A percentile compares a stretch with the other conserved stretches of the same genome.
Evolutionary conservation across 306 rosid genomes (phyloP).

Genomic region (Acacia melanoxylon): DNA sequence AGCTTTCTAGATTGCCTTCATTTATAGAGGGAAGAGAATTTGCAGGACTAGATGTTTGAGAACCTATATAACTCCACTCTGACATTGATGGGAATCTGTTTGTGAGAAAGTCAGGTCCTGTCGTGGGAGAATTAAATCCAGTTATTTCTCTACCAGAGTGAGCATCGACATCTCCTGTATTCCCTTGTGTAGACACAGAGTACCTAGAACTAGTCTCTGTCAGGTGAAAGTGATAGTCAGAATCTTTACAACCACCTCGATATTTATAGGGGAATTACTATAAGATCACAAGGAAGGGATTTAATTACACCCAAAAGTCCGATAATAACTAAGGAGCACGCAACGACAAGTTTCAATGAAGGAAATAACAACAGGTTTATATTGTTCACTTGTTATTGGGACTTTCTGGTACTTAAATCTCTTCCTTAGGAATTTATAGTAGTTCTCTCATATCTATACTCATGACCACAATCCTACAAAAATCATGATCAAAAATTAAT

Average conservation of each 20-base stretch:
- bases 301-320: no score
- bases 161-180: slow-evolving; percentile 32
- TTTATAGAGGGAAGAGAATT: slow-evolving; percentile 29
- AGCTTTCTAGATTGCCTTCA: slow-evolving; percentile 38
- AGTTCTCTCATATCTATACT: neutral
- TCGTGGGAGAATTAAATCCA: slow-evolving; percentile 34
- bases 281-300: no score
- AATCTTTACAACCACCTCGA: slow-evolving; percentile 8
- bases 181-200: slow-evolving; percentile 35
- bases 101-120: slow-evolving; percentile 33
- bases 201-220: slow-evolving; percentile 45
- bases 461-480: neutral
- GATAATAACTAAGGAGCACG: no score
- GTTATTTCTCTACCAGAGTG: slow-evolving; percentile 40
- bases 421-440: neutral
- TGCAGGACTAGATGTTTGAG: slow-evolving; percentile 41
- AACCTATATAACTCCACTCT: slow-evolving; percentile 45
- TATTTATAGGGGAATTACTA: no score
- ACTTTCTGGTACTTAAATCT: no score
- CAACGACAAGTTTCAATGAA: no score
- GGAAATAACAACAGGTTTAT: no score
- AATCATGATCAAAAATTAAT: slow-evolving; percentile 18
- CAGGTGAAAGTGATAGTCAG: slow-evolving; percentile 27
- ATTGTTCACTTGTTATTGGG: no score
- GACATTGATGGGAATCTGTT: slow-evolving; percentile 51